Evolutionary conservation across 176 grass and related monocot genomes (phyloP), one percentile per base, ranked within the genome.

Genomic region (Cenchrus fungigraminus): DNA sequence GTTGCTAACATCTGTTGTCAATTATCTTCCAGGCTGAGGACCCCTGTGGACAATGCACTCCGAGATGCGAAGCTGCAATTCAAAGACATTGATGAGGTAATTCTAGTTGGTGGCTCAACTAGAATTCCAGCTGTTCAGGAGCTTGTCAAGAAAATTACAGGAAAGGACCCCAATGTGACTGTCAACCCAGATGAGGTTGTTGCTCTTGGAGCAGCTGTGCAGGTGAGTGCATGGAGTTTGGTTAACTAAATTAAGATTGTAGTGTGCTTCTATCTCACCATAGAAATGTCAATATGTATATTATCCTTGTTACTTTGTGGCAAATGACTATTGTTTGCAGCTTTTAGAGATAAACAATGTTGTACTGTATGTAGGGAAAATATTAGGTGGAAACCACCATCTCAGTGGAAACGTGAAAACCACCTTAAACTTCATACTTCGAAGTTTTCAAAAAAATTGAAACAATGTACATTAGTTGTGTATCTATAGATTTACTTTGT

Each of bases 101-200:
- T 95, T 79, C 93, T 95, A 71, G 91, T 95, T 2, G 93, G 93
- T 85, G 93, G 93, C 13, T 92, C 93, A 52, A 95, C 93, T 49
- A 85, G 91, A 61, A 95, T 95, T 40, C 93, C 93, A 71, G 91
- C 93, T 6, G 91, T 95, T 43, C 91, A 92, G 72, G 93, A 93
- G 55, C 73, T 95, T 69, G 93, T 95, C 25, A 93, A 87, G 91
- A 91, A 92, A 73, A 87, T 93, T 88, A 95, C 93, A 12, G 91
- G 93, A 68, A 95, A 93, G 80, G 91, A 93, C 16, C 93, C 93
- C 53, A 92, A 92, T 87, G 86, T 92, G 37, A 95, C 90, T 1
- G 93, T 95, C 17, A 95, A 95, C 64, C 93, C 93, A 22, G 93
- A 95, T 79, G 91, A 95, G 73, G 93, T 95, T 67, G 93, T 95